Conservation (phyloP, 768 basidiomycete species). For the Scleroderma bovista region DNA sequence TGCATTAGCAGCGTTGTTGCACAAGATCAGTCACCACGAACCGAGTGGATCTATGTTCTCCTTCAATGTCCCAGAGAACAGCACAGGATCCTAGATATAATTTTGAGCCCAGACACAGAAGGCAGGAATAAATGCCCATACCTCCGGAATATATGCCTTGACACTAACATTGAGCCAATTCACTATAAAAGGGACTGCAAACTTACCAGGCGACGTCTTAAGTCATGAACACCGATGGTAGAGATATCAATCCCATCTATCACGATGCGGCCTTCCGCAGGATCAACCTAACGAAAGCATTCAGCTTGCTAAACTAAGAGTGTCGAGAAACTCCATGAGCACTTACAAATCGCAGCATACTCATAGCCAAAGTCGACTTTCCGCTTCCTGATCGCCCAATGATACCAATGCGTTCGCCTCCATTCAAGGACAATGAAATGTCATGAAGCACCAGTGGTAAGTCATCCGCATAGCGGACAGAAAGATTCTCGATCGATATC, state of each 20-base stretch:
- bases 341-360: conserved; percentile 73
- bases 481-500: conserved; percentile 67
- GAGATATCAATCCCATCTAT: conserved; percentile 89
- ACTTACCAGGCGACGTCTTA: conserved; percentile 69
- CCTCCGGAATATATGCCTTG: conserved; percentile 73
- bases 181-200: not conserved
- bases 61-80: conserved; percentile 76
- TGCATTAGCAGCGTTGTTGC: not conserved
- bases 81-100: conserved; percentile 48
- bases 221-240: conserved; percentile 76
- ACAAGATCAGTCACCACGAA: not conserved
- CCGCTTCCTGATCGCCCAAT: conserved; percentile 81
- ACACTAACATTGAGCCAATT: conserved; percentile 3
- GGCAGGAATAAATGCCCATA: conserved; percentile 1
- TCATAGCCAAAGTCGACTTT: conserved; percentile 83
- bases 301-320: not conserved
- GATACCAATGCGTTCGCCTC: conserved; percentile 72
- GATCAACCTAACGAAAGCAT: conserved; percentile 51
- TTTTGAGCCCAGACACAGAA: not conserved
- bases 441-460: conserved; percentile 74
- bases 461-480: conserved; percentile 79
- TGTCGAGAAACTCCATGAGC: not conserved
- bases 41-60: conserved; percentile 73
- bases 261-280: conserved; percentile 64
- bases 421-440: conserved; percentile 66